Evolutionary conservation across 345 rosid species (phyloP).

Genomic region (Conringia planisiliqua): DNA sequence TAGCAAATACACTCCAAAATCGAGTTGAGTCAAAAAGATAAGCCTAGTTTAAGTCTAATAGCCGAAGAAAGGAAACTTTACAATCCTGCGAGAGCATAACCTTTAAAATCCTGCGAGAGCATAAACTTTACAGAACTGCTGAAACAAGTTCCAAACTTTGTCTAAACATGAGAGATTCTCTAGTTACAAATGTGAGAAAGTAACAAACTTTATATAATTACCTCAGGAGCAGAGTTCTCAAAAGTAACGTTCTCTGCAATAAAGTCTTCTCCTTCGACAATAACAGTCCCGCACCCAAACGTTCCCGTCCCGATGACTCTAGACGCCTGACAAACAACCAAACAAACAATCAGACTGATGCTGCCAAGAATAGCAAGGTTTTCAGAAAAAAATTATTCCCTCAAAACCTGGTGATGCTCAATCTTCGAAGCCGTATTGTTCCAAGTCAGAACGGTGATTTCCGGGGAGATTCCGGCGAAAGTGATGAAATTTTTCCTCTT

Average conservation of each 20-base stretch:
- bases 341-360: not conserved
- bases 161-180: not conserved
- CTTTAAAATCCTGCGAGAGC: not conserved
- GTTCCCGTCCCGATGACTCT: constrained; percentile 88
- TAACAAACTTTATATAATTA: constrained; percentile 16
- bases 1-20: not conserved
- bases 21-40: not conserved
- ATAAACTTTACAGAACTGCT: not conserved
- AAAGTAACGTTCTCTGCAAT: constrained; percentile 95
- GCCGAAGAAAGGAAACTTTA: not conserved
- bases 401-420: constrained; percentile 79
- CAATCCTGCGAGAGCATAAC: not conserved
- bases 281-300: constrained; percentile 84
- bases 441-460: constrained; percentile 73
- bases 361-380: not conserved
- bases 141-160: not conserved
- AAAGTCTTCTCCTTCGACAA: constrained; percentile 94
- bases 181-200: not conserved
- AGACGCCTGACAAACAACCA: constrained; percentile 38
- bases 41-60: not conserved
- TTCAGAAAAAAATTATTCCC: not conserved
- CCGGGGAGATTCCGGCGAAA: constrained; percentile 73
- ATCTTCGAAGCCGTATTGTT: constrained; percentile 78
- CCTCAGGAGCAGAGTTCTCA: constrained; percentile 91
- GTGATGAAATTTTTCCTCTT: constrained; percentile 91